phyloP scores from a whole-genome alignment of 2,329 filamentous ascomycete species.

The Penicillium sp. region DNA sequence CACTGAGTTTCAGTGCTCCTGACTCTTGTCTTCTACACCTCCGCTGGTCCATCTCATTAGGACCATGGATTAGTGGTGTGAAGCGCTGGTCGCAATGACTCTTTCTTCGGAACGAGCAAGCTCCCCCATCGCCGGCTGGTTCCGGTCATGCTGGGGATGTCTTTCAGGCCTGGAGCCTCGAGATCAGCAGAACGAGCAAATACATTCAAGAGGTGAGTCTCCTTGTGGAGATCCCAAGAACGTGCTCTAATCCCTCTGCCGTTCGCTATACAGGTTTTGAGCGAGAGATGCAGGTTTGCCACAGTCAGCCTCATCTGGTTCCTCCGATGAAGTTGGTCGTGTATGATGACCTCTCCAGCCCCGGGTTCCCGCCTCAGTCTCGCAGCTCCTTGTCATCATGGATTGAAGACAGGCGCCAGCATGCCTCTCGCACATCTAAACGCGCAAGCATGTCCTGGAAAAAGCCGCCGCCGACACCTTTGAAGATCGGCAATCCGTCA shows the following conservation, averaged over 20 bases:
- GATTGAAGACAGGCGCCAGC: conserved; percentile 34
- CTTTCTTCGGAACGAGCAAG: conserved; percentile 35
- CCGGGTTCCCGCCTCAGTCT: conserved; percentile 22
- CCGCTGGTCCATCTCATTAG: conserved; percentile 8
- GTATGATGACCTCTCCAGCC: conserved; percentile 37
- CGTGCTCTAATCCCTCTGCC: too few relatives aligned
- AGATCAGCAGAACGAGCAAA: conserved; percentile 14
- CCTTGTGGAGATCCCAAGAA: too few relatives aligned
- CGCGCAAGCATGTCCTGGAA: conserved; percentile 38
- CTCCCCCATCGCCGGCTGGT: conserved; percentile 36
- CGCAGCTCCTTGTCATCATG: conserved; percentile 36
- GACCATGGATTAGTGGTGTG: conserved; percentile 24
- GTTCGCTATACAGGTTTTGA: conserved; percentile 29
- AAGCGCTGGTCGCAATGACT: conserved; percentile 33
- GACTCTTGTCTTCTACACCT: conserved; percentile 6
- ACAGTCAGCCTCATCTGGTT: conserved; percentile 42
- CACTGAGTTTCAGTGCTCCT: not conserved
- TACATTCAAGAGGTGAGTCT: conserved; percentile 6
- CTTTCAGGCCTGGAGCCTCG: conserved; percentile 22
- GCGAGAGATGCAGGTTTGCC: conserved; percentile 41
- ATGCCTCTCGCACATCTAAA: conserved; percentile 36
- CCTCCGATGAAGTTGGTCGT: conserved; percentile 42
- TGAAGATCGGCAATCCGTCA: conserved; percentile 39
- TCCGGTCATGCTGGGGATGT: conserved; percentile 36
- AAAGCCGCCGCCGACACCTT: conserved; percentile 27